phyloP scores from a whole-genome alignment of 1,284 basidiomycete species.

The Melampsora allii-populina region DNA sequence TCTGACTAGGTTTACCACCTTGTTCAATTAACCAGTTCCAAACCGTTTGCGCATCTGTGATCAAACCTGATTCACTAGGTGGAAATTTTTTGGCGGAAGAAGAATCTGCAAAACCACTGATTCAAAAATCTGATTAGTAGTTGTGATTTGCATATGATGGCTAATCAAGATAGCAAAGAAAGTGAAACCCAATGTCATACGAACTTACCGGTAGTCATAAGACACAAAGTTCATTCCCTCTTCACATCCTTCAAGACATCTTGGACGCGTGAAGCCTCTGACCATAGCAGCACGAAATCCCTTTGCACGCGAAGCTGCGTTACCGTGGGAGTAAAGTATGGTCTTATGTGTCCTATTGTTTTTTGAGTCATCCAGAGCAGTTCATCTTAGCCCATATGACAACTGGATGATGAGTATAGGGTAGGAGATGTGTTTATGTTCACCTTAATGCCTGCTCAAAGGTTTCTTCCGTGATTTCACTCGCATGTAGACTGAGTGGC shows the following conservation, averaged over 20 bases:
- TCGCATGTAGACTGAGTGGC: background rate
- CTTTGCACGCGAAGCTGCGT: constrained; percentile 34
- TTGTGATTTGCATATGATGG: background rate
- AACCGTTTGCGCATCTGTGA: constrained; percentile 29
- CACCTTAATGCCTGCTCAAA: background rate
- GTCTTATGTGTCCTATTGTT: constrained; percentile 28
- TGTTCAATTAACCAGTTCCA: constrained; percentile 15
- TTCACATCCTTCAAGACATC: constrained; percentile 8
- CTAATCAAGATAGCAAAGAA: background rate
- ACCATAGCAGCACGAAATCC: constrained; percentile 7
- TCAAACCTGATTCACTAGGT: constrained; percentile 30
- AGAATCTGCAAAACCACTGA: constrained; percentile 38
- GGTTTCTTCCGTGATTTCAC: background rate
- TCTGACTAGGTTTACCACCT: constrained; percentile 5
- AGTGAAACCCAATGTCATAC: background rate
- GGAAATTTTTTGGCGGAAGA: constrained; percentile 19
- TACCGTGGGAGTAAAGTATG: constrained; percentile 31
- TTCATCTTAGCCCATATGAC: too few relatives aligned
- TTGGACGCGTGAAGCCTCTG: background rate
- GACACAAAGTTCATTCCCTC: constrained; percentile 24
- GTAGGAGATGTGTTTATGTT: background rate
- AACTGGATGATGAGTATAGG: too few relatives aligned
- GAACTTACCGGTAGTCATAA: constrained; percentile 31
- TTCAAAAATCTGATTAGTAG: background rate
- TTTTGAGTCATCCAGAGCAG: background rate